Percentiles rank a stretch among this genome's conserved stretches.
Evolutionary conservation across 345 rosid genomes (phyloP).

Genomic region (Ceriops decandra): DNA sequence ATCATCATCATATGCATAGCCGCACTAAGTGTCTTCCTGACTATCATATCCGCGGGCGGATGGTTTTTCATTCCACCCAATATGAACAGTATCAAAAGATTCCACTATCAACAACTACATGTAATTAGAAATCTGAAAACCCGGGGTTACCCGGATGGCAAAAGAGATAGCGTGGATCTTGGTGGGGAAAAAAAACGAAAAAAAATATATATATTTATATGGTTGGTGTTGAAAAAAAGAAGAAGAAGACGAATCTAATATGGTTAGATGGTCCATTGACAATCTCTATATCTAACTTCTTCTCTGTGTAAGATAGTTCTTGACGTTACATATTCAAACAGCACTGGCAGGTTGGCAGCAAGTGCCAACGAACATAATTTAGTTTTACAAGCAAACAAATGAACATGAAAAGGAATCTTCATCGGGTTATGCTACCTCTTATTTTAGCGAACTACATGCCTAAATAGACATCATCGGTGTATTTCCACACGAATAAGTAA

Average conservation of each 20-base stretch:
- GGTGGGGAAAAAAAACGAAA: no score
- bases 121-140: slow-evolving; percentile 1
- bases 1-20: background rate
- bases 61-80: slow-evolving; percentile 7
- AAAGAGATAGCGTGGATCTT: no score
- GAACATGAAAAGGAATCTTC: slow-evolving; percentile 9
- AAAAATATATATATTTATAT: no score
- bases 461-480: no score
- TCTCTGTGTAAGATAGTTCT: slow-evolving; percentile 10
- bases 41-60: background rate
- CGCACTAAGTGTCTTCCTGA: background rate
- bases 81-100: slow-evolving; percentile 5
- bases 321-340: slow-evolving; percentile 7
- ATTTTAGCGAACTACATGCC: background rate
- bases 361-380: no score
- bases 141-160: no score
- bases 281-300: slow-evolving; percentile 3
- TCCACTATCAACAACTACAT: background rate
- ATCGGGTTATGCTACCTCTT: background rate
- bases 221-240: no score
- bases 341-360: background rate
- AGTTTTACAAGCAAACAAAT: background rate
- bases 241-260: background rate
- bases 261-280: slow-evolving; percentile 9
- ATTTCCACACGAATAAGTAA: background rate